Base-by-base conservation (phyloP, 352 stramenopile species). In the Pythium pyrilobum region DNA sequence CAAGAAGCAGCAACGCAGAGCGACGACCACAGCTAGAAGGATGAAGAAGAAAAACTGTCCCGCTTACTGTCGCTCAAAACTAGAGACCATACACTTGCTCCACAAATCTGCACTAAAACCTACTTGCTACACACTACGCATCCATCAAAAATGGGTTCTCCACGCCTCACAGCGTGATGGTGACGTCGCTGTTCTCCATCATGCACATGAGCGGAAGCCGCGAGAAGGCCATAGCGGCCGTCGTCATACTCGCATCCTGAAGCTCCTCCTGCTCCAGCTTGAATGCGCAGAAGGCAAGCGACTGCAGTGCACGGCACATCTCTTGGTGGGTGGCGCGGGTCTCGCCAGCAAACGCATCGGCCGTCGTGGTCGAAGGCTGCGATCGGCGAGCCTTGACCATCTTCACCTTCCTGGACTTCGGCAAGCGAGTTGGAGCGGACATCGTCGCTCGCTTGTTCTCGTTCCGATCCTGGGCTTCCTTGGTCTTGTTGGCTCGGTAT, bases 401-500 rank as follows among this genome's bases (percentile, higher is more conserved):
- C 50, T 50, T 49, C 28, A 21, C 28, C 10, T n/a, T 11, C 20
- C 34, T 47, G 23, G 15, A 20, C 48, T 56, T 56, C 16, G 3
- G 41, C 41, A 25, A 7, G 24, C 24, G 20, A 16, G 32, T 28
- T 27, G 32, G 7, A 11, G 18, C 8, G 27, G 9, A 21, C 29
- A 31, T 15, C 16, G 44, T 12, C 44, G 24, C 29, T 27, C 29
- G 44, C 44, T 27, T 6, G 27, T 40, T 29, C 29, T 18, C 24
- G 21, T 23, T 40, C 24, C 48, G 48, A 13, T 57, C 56, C 23
- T 57, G 48, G 36, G 38, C 44, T 21, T 57, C 56, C 32, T 57
- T 56, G 31, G 52, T 55, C 48, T 67, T 62, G 52, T 63, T 67
- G 27, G 59, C 25, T 56, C 75, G 42, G 43, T 82, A 88, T 5